phyloP scores from a whole-genome alignment of 73 alveolate species.

The Symbiodinium natans region DNA sequence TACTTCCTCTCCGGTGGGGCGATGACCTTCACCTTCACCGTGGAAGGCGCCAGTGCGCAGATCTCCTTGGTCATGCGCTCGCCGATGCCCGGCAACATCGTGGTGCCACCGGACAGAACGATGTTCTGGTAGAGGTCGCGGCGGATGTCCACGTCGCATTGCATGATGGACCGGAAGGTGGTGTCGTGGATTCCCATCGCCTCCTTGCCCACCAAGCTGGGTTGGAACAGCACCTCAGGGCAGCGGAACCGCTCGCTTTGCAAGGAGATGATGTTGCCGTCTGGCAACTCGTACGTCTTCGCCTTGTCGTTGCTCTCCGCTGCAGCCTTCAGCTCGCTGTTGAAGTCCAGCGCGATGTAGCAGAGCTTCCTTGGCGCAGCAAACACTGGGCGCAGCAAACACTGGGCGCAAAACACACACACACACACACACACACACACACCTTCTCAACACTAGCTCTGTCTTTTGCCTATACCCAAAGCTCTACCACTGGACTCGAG shows the following conservation, averaged over 20 bases:
- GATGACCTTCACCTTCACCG: slow-evolving; percentile 95
- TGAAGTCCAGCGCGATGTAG: slow-evolving; percentile 95
- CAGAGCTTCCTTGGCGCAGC: slow-evolving; percentile 39
- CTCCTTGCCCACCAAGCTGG: slow-evolving; percentile 95
- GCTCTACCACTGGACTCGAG: not conserved
- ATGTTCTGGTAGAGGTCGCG: slow-evolving; percentile 96
- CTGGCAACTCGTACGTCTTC: slow-evolving; percentile 97
- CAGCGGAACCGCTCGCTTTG: slow-evolving; percentile 94
- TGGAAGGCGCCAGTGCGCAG: slow-evolving; percentile 91
- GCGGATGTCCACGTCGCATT: slow-evolving; percentile 96
- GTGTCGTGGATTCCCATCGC: slow-evolving; percentile 95
- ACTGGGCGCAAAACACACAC: too few species aligned
- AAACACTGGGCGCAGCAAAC: too few species aligned
- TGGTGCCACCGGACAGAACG: slow-evolving; percentile 97
- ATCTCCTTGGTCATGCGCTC: slow-evolving; percentile 96
- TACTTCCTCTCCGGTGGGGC: slow-evolving; percentile 97
- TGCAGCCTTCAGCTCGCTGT: slow-evolving; percentile 23
- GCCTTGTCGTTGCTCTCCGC: slow-evolving; percentile 33
- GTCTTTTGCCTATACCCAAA: too few species aligned
- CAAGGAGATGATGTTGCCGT: slow-evolving; percentile 96
- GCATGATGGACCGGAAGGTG: slow-evolving; percentile 94
- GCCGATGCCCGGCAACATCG: slow-evolving; percentile 96
- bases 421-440: not conserved
- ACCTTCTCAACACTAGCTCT: too few species aligned
- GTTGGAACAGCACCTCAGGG: slow-evolving; percentile 96